These are phyloP conservation scores for Podospora australis DNA, from an alignment of 495 filamentous ascomycete genomes.

Conservation along the genomic window DNA sequence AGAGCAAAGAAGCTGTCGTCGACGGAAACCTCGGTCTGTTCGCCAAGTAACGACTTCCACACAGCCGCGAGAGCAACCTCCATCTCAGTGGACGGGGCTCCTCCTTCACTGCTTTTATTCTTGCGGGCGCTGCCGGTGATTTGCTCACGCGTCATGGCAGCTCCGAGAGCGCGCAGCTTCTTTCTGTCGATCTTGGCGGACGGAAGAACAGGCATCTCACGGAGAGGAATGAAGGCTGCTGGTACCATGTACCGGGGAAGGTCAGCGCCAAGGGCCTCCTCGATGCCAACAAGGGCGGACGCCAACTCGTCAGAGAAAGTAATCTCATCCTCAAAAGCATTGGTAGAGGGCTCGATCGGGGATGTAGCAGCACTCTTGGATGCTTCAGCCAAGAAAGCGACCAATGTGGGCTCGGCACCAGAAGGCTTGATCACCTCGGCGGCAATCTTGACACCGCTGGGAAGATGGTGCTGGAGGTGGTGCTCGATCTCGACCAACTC, in stretches of 20 bases:
- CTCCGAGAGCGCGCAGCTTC: constrained; percentile 22
- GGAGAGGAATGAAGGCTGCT: constrained; percentile 28
- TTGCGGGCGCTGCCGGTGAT: constrained; percentile 7
- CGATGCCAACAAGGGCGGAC: constrained; percentile 2
- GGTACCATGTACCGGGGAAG: constrained; percentile 52
- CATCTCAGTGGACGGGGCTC: not conserved
- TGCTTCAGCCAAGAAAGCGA: constrained; percentile 17
- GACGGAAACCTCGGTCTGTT: constrained; percentile 6
- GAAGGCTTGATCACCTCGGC: constrained; percentile 39
- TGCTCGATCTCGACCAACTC: constrained; percentile 35
- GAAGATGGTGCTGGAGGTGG: constrained; percentile 14
- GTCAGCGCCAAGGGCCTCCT: constrained; percentile 21
- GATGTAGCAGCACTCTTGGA: not conserved
- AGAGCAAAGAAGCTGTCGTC: constrained; percentile 28
- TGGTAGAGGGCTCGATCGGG: not conserved
- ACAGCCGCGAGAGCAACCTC: constrained; percentile 9
- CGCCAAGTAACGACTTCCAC: constrained; percentile 12
- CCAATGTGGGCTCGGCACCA: constrained; percentile 27
- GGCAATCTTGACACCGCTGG: constrained; percentile 8
- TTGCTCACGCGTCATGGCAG: constrained; percentile 14
- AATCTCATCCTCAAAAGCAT: constrained; percentile 2
- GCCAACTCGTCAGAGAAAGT: constrained; percentile 4
- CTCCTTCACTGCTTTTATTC: not conserved
- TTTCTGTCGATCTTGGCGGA: constrained; percentile 49
- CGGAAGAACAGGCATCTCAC: constrained; percentile 32